Conservation (phyloP, 192 early-diverging fungal genomes). For the Helicostylum pulchrum region DNA sequence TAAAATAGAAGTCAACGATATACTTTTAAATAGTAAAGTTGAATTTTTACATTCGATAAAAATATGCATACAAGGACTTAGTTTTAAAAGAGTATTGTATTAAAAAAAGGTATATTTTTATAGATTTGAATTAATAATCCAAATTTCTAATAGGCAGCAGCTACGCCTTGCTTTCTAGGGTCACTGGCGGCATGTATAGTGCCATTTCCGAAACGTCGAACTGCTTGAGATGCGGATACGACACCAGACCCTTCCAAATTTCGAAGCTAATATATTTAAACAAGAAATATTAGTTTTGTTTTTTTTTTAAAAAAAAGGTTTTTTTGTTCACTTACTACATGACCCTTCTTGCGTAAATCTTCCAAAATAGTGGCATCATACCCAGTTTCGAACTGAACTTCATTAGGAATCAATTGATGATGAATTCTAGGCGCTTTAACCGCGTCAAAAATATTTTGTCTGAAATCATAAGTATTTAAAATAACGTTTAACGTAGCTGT, state of each 20-base stretch:
- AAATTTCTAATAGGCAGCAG: constrained; percentile 27
- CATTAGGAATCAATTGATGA: constrained; percentile 88
- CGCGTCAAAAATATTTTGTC: constrained; percentile 62
- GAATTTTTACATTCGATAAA: too few relatives aligned
- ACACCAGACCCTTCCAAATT: constrained; percentile 31
- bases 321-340: constrained; percentile 24
- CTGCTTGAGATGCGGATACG: constrained; percentile 33
- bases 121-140: too few relatives aligned
- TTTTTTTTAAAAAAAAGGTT: not conserved
- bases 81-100: too few relatives aligned
- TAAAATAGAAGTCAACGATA: too few relatives aligned
- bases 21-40: too few relatives aligned
- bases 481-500: constrained; percentile 68
- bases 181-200: constrained; percentile 26
- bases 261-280: constrained; percentile 12
- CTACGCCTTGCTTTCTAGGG: constrained; percentile 28
- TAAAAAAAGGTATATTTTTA: too few relatives aligned
- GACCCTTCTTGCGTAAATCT: constrained; percentile 34
- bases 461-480: constrained; percentile 73
- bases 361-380: constrained; percentile 31
- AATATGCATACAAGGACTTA: too few relatives aligned
- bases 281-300: not conserved
- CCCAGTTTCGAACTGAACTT: constrained; percentile 48
- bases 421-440: constrained; percentile 75
- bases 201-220: constrained; percentile 20